These are phyloP conservation scores for Sarcocystis neurona DNA, from an alignment of 169 alveolate species.

Conservation along the genomic window DNA sequence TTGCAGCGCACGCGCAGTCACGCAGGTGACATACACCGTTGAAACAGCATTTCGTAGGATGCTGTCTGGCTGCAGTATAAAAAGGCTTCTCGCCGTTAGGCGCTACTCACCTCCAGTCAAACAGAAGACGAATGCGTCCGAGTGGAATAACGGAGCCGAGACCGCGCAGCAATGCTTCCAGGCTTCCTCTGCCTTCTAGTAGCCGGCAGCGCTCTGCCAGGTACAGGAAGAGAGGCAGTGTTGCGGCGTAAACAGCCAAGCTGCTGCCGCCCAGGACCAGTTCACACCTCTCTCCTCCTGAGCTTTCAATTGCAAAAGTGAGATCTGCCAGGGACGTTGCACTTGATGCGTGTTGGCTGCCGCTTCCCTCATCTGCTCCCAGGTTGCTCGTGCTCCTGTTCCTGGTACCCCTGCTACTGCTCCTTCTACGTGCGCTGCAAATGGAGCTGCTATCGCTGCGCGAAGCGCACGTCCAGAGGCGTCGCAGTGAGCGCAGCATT, in stretches of 20 bases:
- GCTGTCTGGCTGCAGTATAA: too few relatives aligned
- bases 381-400: not conserved
- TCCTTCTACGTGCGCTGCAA: not conserved
- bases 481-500: conserved; percentile 79
- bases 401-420: not conserved
- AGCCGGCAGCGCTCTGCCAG: conserved; percentile 82
- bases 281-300: conserved; percentile 73
- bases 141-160: conserved; percentile 87
- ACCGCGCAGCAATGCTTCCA: conserved; percentile 81
- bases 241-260: conserved; percentile 77
- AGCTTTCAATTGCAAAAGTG: conserved; percentile 74
- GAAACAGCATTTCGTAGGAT: too few relatives aligned
- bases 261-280: conserved; percentile 77
- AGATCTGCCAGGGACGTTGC: conserved; percentile 76
- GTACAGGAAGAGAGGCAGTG: conserved; percentile 78
- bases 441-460: conserved; percentile 11
- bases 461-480: conserved; percentile 66
- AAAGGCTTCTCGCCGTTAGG: too few relatives aligned
- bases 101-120: conserved; percentile 74
- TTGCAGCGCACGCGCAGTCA: too few relatives aligned
- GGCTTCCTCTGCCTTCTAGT: conserved; percentile 79
- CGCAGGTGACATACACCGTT: too few relatives aligned
- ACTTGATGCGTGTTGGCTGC: too few relatives aligned
- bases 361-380: conserved; percentile 52
- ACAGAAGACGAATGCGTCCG: conserved; percentile 86